A percentile compares a stretch with the other conserved stretches of the same genome.
phyloP scores from a whole-genome alignment of 2,329 filamentous ascomycete genomes.

The Penicillium sp. region DNA sequence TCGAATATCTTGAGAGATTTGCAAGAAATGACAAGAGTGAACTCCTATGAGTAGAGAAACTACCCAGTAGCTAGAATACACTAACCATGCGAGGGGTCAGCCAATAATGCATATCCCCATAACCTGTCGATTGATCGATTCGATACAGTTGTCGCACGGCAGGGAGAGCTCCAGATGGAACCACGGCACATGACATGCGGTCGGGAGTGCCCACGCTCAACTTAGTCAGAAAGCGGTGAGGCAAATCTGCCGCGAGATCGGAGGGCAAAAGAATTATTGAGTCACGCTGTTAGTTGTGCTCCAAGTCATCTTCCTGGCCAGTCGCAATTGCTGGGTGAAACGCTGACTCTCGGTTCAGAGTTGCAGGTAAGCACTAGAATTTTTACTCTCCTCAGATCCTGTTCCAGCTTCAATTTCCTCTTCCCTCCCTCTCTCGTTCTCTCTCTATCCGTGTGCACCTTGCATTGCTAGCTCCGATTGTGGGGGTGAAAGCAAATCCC shows the following conservation, averaged over 20 bases:
- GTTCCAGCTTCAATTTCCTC: conserved; percentile 3
- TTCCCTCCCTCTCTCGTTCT: not conserved
- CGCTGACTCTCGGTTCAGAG: conserved; percentile 12
- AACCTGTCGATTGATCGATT: no score
- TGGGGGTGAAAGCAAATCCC: conserved; percentile 16
- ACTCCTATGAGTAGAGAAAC: not conserved
- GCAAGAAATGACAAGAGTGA: not conserved
- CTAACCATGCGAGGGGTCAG: not conserved
- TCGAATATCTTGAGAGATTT: not conserved
- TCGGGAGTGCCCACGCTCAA: conserved; percentile 8
- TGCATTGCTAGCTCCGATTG: conserved; percentile 21
- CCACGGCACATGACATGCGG: not conserved
- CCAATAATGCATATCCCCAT: not conserved
- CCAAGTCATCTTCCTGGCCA: conserved; percentile 17
- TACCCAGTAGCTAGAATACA: not conserved
- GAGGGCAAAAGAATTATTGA: conserved; percentile 25
- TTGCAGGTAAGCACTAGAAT: conserved; percentile 15
- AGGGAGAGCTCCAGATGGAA: no score
- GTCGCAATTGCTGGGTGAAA: conserved; percentile 13
- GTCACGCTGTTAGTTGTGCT: conserved; percentile 7
- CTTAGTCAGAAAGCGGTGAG: conserved; percentile 26
- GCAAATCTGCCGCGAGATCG: conserved; percentile 23
- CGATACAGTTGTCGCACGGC: no score
- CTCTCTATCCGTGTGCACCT: conserved; percentile 7
- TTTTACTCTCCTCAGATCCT: not conserved